These are phyloP conservation scores for Pleurotus giganteus DNA, from an alignment of 768 basidiomycete species.

Conservation along the genomic window DNA sequence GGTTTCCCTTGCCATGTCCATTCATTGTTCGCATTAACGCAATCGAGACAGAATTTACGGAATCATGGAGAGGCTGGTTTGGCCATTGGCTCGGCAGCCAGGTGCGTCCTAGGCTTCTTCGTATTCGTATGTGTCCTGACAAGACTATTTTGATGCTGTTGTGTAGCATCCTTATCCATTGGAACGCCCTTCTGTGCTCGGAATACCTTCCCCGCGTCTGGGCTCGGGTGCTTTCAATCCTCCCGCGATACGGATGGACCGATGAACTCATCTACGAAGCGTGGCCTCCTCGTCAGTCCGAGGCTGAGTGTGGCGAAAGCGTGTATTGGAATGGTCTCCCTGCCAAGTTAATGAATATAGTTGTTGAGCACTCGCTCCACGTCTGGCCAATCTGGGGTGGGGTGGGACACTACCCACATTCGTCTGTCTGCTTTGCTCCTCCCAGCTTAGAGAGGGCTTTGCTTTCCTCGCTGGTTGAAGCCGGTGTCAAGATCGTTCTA, in stretches of 20 bases:
- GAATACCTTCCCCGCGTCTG: slow-evolving; percentile 44
- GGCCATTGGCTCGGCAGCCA: slow-evolving; percentile 35
- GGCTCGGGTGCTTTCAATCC: slow-evolving; percentile 32
- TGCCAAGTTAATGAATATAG: slow-evolving; percentile 21
- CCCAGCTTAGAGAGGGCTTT: slow-evolving; percentile 18
- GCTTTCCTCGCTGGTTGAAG: slow-evolving; percentile 26
- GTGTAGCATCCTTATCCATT: slow-evolving; percentile 40
- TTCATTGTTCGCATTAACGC: slow-evolving; percentile 43
- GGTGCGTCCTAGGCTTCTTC: slow-evolving; percentile 26
- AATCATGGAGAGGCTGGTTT: slow-evolving; percentile 39
- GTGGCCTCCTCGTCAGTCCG: slow-evolving; percentile 36
- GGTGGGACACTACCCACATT: background rate
- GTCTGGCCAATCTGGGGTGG: slow-evolving; percentile 35
- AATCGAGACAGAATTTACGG: slow-evolving; percentile 41
- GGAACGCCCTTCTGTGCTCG: slow-evolving; percentile 47
- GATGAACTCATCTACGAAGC: slow-evolving; percentile 31
- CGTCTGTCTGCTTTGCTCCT: slow-evolving; percentile 13
- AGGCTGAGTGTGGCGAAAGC: slow-evolving; percentile 34
- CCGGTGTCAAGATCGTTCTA: slow-evolving; percentile 33
- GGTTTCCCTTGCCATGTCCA: slow-evolving; percentile 46
- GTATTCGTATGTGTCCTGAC: background rate
- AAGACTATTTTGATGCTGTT: background rate
- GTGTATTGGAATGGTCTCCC: slow-evolving; percentile 38
- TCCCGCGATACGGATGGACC: slow-evolving; percentile 3
- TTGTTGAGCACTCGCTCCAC: slow-evolving; percentile 21